Evolutionary conservation across 805 yeast species (phyloP).

Genomic region (Lipomyces anomalus): DNA sequence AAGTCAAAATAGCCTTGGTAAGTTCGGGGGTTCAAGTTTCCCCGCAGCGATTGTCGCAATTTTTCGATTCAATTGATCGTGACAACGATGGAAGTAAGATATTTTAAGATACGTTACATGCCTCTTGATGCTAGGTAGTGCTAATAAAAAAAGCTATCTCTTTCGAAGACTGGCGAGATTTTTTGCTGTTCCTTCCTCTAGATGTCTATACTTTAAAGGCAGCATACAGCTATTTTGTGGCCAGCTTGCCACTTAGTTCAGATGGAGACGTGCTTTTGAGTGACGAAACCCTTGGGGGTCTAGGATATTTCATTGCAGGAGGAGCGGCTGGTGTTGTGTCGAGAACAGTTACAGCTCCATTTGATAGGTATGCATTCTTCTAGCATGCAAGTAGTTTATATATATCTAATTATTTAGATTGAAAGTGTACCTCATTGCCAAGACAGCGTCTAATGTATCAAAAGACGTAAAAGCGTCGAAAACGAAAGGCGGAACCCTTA

Average conservation of each 20-base stretch:
- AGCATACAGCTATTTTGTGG: slow-evolving; percentile 74
- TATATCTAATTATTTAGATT: slow-evolving; percentile 40
- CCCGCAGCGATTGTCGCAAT: slow-evolving; percentile 45
- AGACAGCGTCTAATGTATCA: slow-evolving; percentile 42
- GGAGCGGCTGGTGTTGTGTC: slow-evolving; percentile 94
- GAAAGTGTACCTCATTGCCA: slow-evolving; percentile 87
- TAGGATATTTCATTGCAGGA: slow-evolving; percentile 90
- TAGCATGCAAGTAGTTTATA: neutral
- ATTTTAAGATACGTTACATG: slow-evolving; percentile 46
- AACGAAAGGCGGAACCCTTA: slow-evolving; percentile 45
- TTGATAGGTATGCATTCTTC: slow-evolving; percentile 45
- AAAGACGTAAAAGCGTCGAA: slow-evolving; percentile 8
- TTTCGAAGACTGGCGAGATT: slow-evolving; percentile 80
- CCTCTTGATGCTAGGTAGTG: slow-evolving; percentile 25
- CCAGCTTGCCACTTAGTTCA: slow-evolving; percentile 73
- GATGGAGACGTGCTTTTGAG: slow-evolving; percentile 90
- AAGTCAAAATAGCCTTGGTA: slow-evolving; percentile 60
- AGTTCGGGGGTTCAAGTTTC: slow-evolving; percentile 51
- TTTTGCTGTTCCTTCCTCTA: slow-evolving; percentile 76
- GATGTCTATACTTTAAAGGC: slow-evolving; percentile 49
- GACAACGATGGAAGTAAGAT: slow-evolving; percentile 19
- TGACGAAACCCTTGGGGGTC: slow-evolving; percentile 70
- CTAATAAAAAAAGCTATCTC: slow-evolving; percentile 42
- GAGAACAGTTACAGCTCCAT: slow-evolving; percentile 94
- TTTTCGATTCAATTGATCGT: slow-evolving; percentile 51